Evolutionary conservation across 1,284 basidiomycete genomes (phyloP), one percentile per base, ranked within the genome.

Genomic region (Heliocybe sulcata): DNA sequence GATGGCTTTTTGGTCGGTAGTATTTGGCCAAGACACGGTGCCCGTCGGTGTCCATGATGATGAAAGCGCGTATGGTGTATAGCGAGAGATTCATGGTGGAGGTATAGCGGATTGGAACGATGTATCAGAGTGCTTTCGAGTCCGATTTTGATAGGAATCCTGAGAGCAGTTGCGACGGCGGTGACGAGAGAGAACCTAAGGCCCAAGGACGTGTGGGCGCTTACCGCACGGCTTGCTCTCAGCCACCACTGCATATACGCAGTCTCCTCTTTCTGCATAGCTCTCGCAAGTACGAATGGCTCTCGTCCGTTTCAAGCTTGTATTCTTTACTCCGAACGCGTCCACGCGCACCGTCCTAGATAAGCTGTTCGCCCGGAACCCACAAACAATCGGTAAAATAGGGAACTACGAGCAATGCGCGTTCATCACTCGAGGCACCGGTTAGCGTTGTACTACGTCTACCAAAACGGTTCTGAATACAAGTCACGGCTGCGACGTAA

Each of bases 11-110:
- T 0, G 90, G 83, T 53, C 84, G 79, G 68, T 95, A 98, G 78
- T 99, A 98, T 70, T 98, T 98, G 29, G 95, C 90, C 14, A 99
- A 79, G 20, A 99, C 89, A 55, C 96, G 90, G 69, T 94, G 88
- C 16, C 95, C 95, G 63, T 98, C 95, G 33, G 85, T 79, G 77
- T 99, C 97, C 63, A 98, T 85, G 64, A 98, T 84, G 61, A 99
- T 72, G 69, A 99, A 91, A 6, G 89, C 92, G 48, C 87, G 82
- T 56, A 94, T 78, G 61, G 86, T 87, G 74, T 96, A 94, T 49
- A 98, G 77, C 2, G 91, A 87, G 55, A 96, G 75, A 68, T 96
- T 97, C 77, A 83, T 71, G 19, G 47, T 49, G 23, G 27, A n/a
- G 47, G 47, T 42, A 42, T 16, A 42, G 8, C 6, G 4, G 16